Conservation (phyloP, 2,329 filamentous ascomycete genomes). For the Chaetomiaceae sp. region DNA sequence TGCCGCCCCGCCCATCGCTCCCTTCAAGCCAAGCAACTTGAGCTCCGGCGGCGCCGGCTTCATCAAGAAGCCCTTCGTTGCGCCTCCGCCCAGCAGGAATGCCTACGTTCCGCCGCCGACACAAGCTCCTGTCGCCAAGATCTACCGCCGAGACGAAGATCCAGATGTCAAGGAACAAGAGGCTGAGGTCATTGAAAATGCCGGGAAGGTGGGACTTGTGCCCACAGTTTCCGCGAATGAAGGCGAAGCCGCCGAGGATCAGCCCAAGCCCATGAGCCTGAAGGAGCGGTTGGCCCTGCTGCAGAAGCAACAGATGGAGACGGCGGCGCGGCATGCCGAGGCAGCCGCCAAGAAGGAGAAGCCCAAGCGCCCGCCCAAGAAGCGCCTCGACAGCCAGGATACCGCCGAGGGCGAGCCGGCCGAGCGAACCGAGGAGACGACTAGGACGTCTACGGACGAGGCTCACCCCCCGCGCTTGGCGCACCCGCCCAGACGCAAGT, state of each 20-base stretch:
- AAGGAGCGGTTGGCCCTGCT: constrained; percentile 94
- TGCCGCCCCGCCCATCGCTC: constrained; percentile 78
- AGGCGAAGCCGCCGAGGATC: constrained; percentile 63
- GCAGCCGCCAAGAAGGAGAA: constrained; percentile 80
- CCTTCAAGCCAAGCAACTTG: constrained; percentile 74
- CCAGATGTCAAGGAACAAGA: constrained; percentile 64
- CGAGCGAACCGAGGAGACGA: constrained; percentile 48
- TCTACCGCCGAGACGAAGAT: constrained; percentile 86
- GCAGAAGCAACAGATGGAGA: constrained; percentile 90
- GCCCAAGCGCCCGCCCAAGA: constrained; percentile 73
- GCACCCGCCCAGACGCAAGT: constrained; percentile 48
- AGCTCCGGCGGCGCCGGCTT: constrained; percentile 61
- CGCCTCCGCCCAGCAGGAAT: constrained; percentile 87
- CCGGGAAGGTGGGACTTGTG: constrained; percentile 63
- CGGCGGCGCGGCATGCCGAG: constrained; percentile 77
- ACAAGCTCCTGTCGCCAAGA: constrained; percentile 65
- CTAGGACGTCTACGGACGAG: constrained; percentile 51
- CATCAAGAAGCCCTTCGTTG: constrained; percentile 95
- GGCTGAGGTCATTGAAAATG: constrained; percentile 60
- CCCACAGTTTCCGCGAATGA: constrained; percentile 41
- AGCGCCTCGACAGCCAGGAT: constrained; percentile 50
- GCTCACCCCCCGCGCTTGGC: constrained; percentile 37
- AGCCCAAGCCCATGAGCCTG: constrained; percentile 85
- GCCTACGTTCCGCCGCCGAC: constrained; percentile 77
- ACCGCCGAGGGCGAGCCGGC: constrained; percentile 36